Evolutionary conservation across 2,329 filamentous ascomycete genomes (phyloP).

Genomic region (Didymosphaeria variabile): DNA sequence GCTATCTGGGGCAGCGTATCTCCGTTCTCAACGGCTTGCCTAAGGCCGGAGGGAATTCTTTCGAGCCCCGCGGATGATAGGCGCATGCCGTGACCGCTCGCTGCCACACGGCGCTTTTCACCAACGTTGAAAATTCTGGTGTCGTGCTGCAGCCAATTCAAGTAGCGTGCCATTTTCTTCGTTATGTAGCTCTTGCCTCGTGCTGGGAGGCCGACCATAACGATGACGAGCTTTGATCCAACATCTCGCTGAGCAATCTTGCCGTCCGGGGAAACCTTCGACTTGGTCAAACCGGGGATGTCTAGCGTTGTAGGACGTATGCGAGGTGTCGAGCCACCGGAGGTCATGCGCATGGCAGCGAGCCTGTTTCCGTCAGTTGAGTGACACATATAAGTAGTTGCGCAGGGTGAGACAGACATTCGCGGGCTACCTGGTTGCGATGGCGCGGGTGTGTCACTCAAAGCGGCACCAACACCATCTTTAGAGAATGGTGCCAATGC

Average conservation of each 20-base stretch:
- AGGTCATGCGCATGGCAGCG: slow-evolving; percentile 72
- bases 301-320: slow-evolving; percentile 94
- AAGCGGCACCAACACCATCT: slow-evolving; percentile 60
- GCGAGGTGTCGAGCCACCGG: slow-evolving; percentile 78
- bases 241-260: slow-evolving; percentile 93
- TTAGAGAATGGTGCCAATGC: slow-evolving; percentile 26
- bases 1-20: slow-evolving; percentile 52
- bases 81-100: slow-evolving; percentile 63
- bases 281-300: slow-evolving; percentile 95
- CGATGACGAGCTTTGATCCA: slow-evolving; percentile 93
- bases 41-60: slow-evolving; percentile 34
- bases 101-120: slow-evolving; percentile 83
- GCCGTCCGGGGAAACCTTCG: slow-evolving; percentile 93
- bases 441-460: slow-evolving; percentile 70
- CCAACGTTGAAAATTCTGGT: slow-evolving; percentile 98
- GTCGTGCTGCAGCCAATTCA: slow-evolving; percentile 97
- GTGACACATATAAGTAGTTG: slow-evolving; percentile 14
- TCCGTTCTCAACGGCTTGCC: slow-evolving; percentile 36
- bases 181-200: slow-evolving; percentile 98
- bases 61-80: slow-evolving; percentile 45
- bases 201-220: slow-evolving; percentile 97
- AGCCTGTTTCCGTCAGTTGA: slow-evolving; percentile 59
- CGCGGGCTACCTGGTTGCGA: slow-evolving; percentile 70
- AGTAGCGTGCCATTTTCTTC: slow-evolving; percentile 93
- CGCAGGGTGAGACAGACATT: slow-evolving; percentile 59